phyloP scores from a whole-genome alignment of 805 yeast species.

The Kuraishia hungarica region DNA sequence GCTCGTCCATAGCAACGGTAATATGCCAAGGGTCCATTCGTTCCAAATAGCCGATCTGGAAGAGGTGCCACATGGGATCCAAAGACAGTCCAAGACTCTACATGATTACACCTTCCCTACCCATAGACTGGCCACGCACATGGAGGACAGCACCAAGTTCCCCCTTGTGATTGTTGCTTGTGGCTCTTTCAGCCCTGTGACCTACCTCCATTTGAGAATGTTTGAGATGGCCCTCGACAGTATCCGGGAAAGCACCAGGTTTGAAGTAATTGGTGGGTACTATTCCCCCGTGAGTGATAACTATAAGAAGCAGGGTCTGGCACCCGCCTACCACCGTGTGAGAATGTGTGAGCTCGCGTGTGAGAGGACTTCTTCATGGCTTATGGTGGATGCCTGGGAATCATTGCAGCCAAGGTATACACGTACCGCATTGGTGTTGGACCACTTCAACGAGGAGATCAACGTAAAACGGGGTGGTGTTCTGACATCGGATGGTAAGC shows the following conservation, averaged over 20 bases:
- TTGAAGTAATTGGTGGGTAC: conserved; percentile 94
- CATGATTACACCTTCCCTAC: conserved; percentile 75
- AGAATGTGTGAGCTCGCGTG: conserved; percentile 98
- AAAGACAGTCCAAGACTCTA: conserved; percentile 72
- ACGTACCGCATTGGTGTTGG: conserved; percentile 90
- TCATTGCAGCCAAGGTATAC: conserved; percentile 85
- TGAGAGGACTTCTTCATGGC: conserved; percentile 93
- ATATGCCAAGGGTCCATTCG: conserved; percentile 36
- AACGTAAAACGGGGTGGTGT: conserved; percentile 88
- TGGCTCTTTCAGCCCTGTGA: conserved; percentile 94
- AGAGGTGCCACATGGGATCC: conserved; percentile 93
- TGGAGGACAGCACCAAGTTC: conserved; percentile 67
- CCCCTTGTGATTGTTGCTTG: conserved; percentile 96
- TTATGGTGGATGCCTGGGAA: conserved; percentile 99
- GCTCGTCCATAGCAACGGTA: conserved; percentile 7
- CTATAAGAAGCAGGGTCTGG: conserved; percentile 88
- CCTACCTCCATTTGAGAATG: conserved; percentile 92
- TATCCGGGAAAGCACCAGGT: conserved; percentile 82
- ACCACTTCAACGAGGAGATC: conserved; percentile 93
- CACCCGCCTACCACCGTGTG: conserved; percentile 82
- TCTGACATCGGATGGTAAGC: conserved; percentile 43
- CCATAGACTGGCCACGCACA: conserved; percentile 66
- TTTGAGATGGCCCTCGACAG: conserved; percentile 98
- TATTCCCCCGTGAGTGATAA: conserved; percentile 93
- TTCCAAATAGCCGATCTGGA: conserved; percentile 86